Base-by-base conservation (phyloP, 192 early-diverging fungal species). In the Dissophora ornata region DNA sequence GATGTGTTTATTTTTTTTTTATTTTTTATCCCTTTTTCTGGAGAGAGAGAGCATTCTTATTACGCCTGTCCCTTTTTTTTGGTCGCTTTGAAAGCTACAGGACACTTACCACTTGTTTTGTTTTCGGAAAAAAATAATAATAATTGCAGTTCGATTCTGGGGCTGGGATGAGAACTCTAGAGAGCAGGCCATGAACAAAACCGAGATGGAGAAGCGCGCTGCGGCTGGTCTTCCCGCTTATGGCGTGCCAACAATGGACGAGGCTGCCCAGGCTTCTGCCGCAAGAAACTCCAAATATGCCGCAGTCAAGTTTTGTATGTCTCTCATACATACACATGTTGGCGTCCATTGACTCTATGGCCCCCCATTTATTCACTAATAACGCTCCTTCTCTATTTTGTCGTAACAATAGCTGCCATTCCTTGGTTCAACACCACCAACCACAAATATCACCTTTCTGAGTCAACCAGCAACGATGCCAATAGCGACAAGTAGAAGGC, bases 131-230 rank as follows among this genome's bases (percentile, higher is more conserved):
- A n/a, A n/a, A n/a, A 33, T 24, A 8, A 40, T 0, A 26, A 24
- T 34, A 7, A 30, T 73, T 12, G 6, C 18, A 94, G 91, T 90
- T 32, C 88, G 97, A 67, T 98, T 98, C 85, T 96, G 91, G 91
- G 97, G 97, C 25, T 91, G 90, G 84, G 80, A 77, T 19, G 97
- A 98, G 79, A 98, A 98, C 82, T 80, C 80, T 42, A 82, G 86
- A 40, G 97, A 98, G 80, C 88, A 88, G 28, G 86, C 81, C 44
- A 87, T 83, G 84, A 89, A 94, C 80, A 80, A 81, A 30, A 55
- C 56, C 25, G 92, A 94, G 81, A 89, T 91, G 81, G 57, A 62
- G 6, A 82, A 84, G 38, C 81, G 86, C 26, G 73, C 87, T 60
- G 86, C 81, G 15, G 75, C 85, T 57, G 92, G 92, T 46, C 90